Evolutionary conservation across 192 early-diverging fungal genomes (phyloP).

Genomic region (Mortierella hygrophila): DNA sequence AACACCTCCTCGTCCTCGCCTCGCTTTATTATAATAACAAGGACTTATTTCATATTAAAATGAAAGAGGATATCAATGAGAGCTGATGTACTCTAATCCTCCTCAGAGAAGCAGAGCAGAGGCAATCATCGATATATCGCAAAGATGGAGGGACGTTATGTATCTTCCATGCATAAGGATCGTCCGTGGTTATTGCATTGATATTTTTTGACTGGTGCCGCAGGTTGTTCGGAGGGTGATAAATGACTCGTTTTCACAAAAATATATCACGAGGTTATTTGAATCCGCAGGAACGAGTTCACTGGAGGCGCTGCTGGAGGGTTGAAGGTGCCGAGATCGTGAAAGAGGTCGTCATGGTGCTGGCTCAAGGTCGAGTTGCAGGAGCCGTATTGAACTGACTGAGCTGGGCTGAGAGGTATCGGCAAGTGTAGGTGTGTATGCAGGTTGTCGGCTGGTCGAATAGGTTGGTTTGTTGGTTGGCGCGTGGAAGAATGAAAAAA

Average conservation of each 20-base stretch:
- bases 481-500: neutral
- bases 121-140: neutral
- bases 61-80: slow-evolving; percentile 28
- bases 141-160: slow-evolving; percentile 1
- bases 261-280: neutral
- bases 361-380: neutral
- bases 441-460: neutral
- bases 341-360: neutral
- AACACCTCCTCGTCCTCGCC: slow-evolving; percentile 56
- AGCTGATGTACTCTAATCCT: neutral
- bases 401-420: neutral
- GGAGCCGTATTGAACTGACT: neutral
- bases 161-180: neutral
- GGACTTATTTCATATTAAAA: slow-evolving; percentile 32
- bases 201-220: neutral
- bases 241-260: neutral
- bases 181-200: neutral
- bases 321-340: neutral
- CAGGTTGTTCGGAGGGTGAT: neutral
- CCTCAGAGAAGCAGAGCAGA: neutral
- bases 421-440: neutral
- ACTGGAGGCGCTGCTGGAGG: neutral
- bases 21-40: slow-evolving; percentile 53
- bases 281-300: neutral
- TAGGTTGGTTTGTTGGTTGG: neutral